Evolutionary conservation across 257 asterid genomes (phyloP), one percentile per base, ranked within the genome.

Genomic region (Nemophila menziesii): DNA sequence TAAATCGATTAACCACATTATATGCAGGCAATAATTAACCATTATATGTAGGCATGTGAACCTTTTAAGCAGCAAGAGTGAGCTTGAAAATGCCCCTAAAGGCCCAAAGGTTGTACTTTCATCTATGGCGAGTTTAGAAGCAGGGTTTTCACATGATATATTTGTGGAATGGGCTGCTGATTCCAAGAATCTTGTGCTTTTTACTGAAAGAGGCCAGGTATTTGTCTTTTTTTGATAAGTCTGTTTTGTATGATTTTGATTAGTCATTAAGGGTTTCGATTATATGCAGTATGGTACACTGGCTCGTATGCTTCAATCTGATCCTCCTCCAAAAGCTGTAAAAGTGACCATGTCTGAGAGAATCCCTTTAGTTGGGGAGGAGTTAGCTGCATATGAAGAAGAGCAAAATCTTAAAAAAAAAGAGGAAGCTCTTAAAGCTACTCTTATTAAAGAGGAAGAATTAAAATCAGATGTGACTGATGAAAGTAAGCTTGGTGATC

Each of bases 311-410:
- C 99, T 90, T 73, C 96, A 90, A 73, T 79, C 99, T 45, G 96
- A 85, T 62, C 99, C 99, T 39, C 96, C 99, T 52, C 99, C 99
- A 42, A 85, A 79, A 79, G 96, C 93, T 63, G 99, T 90, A 66
- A 90, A 90, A 67, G 99, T 90, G 56, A 85, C 75, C 57, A 72
- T 85, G 89, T 81, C 99, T 33, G 71, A 70, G 75, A 85, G 96
- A 64, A 64, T 81, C 46, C 96, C 96, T 46, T 79, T 90, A 70
- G 93, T 71, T 62, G 99, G 96, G 60, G 99, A 90, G 69, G 99
- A 90, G 72, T 66, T 90, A 74, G 93, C 94, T 65, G 99, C 99
- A 51, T 90, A 90, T 69, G 99, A 90, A 70, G 96, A 85, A 71
- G 96, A 81, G 62, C 93, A 79, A 65, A 72, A 67, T 44, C 78